Evolutionary conservation across 495 filamentous ascomycete species (phyloP).

Genomic region (Penicillium antarcticum): DNA sequence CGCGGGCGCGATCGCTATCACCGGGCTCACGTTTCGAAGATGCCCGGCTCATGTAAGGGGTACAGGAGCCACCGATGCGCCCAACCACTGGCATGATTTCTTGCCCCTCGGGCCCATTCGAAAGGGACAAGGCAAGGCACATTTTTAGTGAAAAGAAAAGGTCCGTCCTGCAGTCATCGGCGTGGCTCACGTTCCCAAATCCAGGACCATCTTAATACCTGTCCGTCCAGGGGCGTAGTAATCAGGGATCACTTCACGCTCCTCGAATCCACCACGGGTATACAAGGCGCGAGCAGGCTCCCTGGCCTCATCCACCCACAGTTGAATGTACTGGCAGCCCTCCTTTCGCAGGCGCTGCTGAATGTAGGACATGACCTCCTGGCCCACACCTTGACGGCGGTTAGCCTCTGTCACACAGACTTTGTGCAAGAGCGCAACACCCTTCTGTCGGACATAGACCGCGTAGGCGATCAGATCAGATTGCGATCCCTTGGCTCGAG

Average conservation of each 20-base stretch:
- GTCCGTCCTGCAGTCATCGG: constrained; percentile 3
- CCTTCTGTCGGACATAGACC: constrained; percentile 52
- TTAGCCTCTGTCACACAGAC: constrained; percentile 52
- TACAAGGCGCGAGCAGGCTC: constrained; percentile 50
- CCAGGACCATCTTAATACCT: constrained; percentile 53
- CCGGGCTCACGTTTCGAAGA: constrained; percentile 33
- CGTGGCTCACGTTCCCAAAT: constrained; percentile 31
- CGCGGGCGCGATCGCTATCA: constrained; percentile 13
- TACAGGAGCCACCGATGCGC: constrained; percentile 23
- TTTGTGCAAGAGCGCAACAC: constrained; percentile 54
- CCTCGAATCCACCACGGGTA: constrained; percentile 46
- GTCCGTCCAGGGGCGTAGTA: constrained; percentile 58
- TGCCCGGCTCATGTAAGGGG: constrained; percentile 37
- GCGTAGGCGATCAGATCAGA: constrained; percentile 47
- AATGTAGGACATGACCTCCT: constrained; percentile 47
- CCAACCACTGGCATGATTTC: constrained; percentile 26
- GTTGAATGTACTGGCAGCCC: constrained; percentile 52
- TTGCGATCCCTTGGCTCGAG: constrained; percentile 18
- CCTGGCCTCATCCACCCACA: constrained; percentile 60
- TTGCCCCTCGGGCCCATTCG: constrained; percentile 19
- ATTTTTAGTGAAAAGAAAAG: constrained; percentile 8
- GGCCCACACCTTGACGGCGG: constrained; percentile 52
- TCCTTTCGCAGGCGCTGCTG: constrained; percentile 45
- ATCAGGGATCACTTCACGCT: constrained; percentile 47
- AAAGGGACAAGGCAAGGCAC: constrained; percentile 18